phyloP scores from a whole-genome alignment of 305 asterid species.

The Solanum hybrid region DNA sequence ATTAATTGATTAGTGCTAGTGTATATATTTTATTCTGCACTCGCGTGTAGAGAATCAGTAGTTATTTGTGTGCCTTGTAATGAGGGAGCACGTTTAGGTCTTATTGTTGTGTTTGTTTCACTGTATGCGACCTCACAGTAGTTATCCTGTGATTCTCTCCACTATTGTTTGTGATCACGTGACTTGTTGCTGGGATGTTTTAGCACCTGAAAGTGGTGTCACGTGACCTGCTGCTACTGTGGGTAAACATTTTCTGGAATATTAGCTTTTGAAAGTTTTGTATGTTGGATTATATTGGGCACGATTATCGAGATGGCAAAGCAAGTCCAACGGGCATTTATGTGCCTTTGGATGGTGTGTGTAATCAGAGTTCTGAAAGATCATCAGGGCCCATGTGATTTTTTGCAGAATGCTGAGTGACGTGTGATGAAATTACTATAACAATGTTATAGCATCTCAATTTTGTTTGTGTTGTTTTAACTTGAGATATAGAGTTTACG shows the following conservation, averaged over 20 bases:
- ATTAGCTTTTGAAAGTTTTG: not conserved
- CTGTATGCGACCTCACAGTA: constrained; percentile 1
- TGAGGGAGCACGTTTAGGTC: not conserved
- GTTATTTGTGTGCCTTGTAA: not conserved
- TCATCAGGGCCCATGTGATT: constrained; percentile 7
- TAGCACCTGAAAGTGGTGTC: not conserved
- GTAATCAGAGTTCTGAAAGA: not conserved
- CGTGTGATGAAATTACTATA: not conserved
- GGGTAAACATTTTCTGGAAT: not conserved
- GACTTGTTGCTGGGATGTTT: not conserved
- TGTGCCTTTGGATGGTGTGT: not conserved
- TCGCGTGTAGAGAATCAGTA: constrained; percentile 4
- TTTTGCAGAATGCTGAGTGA: constrained; percentile 11
- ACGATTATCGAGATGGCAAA: not conserved
- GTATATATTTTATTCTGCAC: constrained; percentile 5
- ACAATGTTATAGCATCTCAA: not conserved
- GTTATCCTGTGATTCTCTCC: not conserved
- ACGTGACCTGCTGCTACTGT: not conserved
- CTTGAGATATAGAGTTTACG: no score
- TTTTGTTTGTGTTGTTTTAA: not conserved
- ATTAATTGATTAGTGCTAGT: not conserved
- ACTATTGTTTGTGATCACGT: not conserved
- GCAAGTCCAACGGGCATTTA: not conserved
- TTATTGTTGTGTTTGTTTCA: not conserved
- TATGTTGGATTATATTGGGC: constrained; percentile 13